Base-by-base conservation (phyloP, 129 eudicot species). In the Saussurea involucrata region DNA sequence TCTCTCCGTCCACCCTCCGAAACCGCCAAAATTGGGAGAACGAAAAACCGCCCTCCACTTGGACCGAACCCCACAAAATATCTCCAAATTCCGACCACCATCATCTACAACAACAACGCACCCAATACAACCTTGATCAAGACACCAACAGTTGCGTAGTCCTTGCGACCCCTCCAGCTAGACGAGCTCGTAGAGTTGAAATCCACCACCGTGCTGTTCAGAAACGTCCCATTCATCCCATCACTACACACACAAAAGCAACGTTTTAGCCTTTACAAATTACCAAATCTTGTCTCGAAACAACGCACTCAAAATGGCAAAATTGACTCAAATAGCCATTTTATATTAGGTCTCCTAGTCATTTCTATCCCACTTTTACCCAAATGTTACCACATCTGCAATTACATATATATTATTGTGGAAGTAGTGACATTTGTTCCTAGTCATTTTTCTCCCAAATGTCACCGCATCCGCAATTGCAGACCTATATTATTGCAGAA, bases 181-280 rank as follows among this genome's bases (percentile, higher is more conserved):
- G 79, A 66, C 49, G 79, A 80, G 55, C 84, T 80, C 29, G 84
- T 80, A 27, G 84, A 74, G 69, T 80, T 80, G 66, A 74, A 73
- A 80, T 74, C 75, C 0, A 80, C 74, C 12, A 80, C 68, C 17
- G 84, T 74, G 15, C 84, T 71, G 71, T 80, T 80, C 63, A 80
- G 66, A 66, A 58, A 27, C 36, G 84, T 80, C 7, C 80, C 84
- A 28, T 80, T 80, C 84, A 66, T 80, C 69, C 84, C 84, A 57
- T 55, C 75, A 68, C 76, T 79, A 9, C 78, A 79, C 65, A 44
- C 66, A 42, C 34, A 63, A 61, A 68, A 49, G 58, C 29, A 57
- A 58, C 29, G 18, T 36, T 9, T 18, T 27, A 75, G 64, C 21
- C 1, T 18, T 27, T 7, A 29, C 64, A 66, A 76, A 25, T 15